Base-by-base conservation (phyloP, 2,329 filamentous ascomycete species). In the Penicillium polonicum region DNA sequence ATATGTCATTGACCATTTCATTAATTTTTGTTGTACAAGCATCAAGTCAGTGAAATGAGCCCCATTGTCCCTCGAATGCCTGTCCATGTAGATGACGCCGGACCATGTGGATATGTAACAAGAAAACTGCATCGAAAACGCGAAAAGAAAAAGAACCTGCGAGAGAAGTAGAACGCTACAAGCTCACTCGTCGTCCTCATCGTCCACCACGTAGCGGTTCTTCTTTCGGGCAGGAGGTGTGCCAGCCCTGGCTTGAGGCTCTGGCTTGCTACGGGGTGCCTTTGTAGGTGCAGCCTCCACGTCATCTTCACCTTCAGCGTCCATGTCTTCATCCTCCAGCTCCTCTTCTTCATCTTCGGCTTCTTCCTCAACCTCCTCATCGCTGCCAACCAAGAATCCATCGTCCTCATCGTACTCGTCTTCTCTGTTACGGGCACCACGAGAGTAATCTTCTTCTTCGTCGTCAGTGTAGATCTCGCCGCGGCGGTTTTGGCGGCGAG, bases 361-460 rank as follows among this genome's bases (percentile, higher is more conserved):
- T 17, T 73, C 76, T 33, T 79, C 67, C 58, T 81, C 79, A 2
- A 73, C 69, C 46, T 81, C 79, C 65, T 81, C 79, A 49, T 81
- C 79, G 46, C 77, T 79, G 17, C 73, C 74, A 25, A 79, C 79
- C 52, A 93, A 86, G 75, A 93, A 93, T 52, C 88, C 89, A 68
- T 92, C 90, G 48, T 90, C 88, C 68, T 89, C 88, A 70, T 93
- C 90, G 68, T 92, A 92, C 67, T 92, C 88, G 74, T 95, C 88
- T 72, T 92, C 86, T 71, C 89, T 88, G 75, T 73, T 78, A 25
- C 77, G 73, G 4, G 75, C 72, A 42, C 78, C 72, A 27, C 76
- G 74, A 29, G 74, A 71, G 55, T 76, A 79, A 9, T 80, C 79
- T 49, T 80, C 78, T 62, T 81, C 78, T 62, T 81, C 80, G 29